Evolutionary conservation across 345 rosid species (phyloP), one percentile per base, ranked within the genome.

Genomic region (Isatis tinctoria): DNA sequence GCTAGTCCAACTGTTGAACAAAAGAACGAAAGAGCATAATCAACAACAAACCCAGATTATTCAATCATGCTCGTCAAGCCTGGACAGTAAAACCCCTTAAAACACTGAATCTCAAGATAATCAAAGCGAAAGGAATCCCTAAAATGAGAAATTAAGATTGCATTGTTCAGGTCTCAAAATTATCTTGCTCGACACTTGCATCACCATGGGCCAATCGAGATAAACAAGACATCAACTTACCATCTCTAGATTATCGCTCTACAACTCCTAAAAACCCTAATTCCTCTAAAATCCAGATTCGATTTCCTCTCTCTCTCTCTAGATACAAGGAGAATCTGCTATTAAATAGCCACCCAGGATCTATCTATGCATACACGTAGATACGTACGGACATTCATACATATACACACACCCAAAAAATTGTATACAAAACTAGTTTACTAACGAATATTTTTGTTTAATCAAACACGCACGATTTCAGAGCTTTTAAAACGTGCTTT

Each of bases 161-260:
- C 85, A 69, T 83, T 82, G 79, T 85, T 85, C 73, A 17, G 80
- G n/a, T n/a, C n/a, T n/a, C n/a, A n/a, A n/a, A n/a, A n/a, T n/a
- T n/a, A n/a, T n/a, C 77, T 73, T 33, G 62, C 44, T 13, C 44
- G 76, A 83, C 78, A 80, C 77, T 60, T 62, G 74, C 32, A 49
- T 82, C 40, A 64, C 10, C 36, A 59, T 33, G 8, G n/a, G n/a
- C n/a, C n/a, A n/a, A 71, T 62, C 48, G 18, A 45, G 68, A 48
- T 12, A 22, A 16, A 22, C 18, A 7, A 60, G 69, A 52, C 79
- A 69, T 33, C 69, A 68, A 68, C 56, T 35, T 10, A 58, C 78
- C 79, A 73, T 47, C 67, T 75, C 79, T 67, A 72, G 75, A 60
- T 77, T n/a, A n/a, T 43, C 73, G 66, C 74, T 66, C 14, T 40